Evolutionary conservation across 805 yeast genomes (phyloP).

Genomic region (Ascoidea rubescens): DNA sequence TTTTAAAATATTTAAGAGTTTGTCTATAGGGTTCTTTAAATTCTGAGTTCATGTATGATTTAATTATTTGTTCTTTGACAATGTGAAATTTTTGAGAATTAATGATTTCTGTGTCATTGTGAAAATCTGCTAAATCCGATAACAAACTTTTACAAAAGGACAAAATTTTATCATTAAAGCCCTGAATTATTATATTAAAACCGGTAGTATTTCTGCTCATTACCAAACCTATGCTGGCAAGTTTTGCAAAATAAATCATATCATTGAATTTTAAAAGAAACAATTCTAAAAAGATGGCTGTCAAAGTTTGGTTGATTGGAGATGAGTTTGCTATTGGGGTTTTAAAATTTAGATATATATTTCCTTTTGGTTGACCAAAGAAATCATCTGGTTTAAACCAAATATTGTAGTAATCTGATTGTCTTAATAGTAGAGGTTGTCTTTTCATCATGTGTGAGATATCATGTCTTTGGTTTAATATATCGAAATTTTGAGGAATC

Average conservation of each 20-base stretch:
- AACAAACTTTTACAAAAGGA: constrained; percentile 49
- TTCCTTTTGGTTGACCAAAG: constrained; percentile 79
- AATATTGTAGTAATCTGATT: constrained; percentile 32
- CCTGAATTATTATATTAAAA: constrained; percentile 48
- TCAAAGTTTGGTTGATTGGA: constrained; percentile 41
- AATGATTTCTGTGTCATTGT: constrained; percentile 6
- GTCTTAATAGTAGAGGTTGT: constrained; percentile 48
- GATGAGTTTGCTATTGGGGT: constrained; percentile 48
- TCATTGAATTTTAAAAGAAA: constrained; percentile 67
- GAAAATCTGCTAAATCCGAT: constrained; percentile 25
- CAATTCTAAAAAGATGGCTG: constrained; percentile 54
- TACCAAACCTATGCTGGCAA: constrained; percentile 59
- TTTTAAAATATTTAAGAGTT: constrained; percentile 46
- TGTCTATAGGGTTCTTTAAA: constrained; percentile 70
- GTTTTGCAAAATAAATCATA: constrained; percentile 66
- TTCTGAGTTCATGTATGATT: constrained; percentile 55
- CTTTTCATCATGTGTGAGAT: constrained; percentile 19
- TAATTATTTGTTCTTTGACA: constrained; percentile 46
- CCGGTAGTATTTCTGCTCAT: constrained; percentile 58
- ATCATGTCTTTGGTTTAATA: constrained; percentile 25
- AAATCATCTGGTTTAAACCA: constrained; percentile 91
- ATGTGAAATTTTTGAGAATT: constrained; percentile 43
- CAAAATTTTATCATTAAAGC: constrained; percentile 73
- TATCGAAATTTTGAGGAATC: constrained; percentile 66
- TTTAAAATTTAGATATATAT: constrained; percentile 48